Percentiles rank a stretch among this genome's conserved stretches.
phyloP scores from a whole-genome alignment of 148 eudicot species.

The Cornus suecica region DNA sequence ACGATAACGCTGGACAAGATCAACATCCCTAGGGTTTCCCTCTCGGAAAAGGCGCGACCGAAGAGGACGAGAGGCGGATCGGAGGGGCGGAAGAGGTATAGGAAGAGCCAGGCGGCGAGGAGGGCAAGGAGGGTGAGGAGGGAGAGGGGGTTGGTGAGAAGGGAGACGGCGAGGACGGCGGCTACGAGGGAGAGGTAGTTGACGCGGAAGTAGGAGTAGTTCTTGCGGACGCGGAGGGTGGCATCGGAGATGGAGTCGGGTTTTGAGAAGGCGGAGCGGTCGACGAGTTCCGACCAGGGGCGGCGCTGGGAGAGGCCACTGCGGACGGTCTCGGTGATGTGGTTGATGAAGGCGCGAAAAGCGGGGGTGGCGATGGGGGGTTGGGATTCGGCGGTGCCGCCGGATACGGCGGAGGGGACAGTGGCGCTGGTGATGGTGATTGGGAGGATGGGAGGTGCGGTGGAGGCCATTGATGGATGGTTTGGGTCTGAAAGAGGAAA shows the following conservation, averaged over 20 bases:
- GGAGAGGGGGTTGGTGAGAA: slow-evolving; percentile 75
- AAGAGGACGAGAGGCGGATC: slow-evolving; percentile 63
- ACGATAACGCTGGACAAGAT: slow-evolving; percentile 43
- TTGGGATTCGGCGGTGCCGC: slow-evolving; percentile 24
- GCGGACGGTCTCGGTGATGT: slow-evolving; percentile 41
- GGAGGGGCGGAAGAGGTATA: slow-evolving; percentile 81
- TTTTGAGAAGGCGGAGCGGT: slow-evolving; percentile 70
- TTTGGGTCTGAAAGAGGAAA: neutral
- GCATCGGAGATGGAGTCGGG: slow-evolving; percentile 81
- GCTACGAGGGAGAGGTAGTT: slow-evolving; percentile 62
- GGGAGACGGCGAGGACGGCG: slow-evolving; percentile 58
- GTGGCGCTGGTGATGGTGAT: slow-evolving; percentile 32
- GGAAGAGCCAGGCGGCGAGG: slow-evolving; percentile 77
- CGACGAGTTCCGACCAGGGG: slow-evolving; percentile 78
- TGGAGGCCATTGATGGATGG: slow-evolving; percentile 29
- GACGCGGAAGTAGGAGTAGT: slow-evolving; percentile 74
- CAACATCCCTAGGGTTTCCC: slow-evolving; percentile 58
- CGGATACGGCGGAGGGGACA: slow-evolving; percentile 12
- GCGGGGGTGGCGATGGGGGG: slow-evolving; percentile 47
- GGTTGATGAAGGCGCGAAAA: slow-evolving; percentile 52
- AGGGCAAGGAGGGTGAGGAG: slow-evolving; percentile 60
- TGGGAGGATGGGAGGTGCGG: slow-evolving; percentile 61
- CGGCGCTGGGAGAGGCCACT: slow-evolving; percentile 60
- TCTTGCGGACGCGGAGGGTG: slow-evolving; percentile 67
- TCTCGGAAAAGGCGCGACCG: slow-evolving; percentile 64